phyloP scores from a whole-genome alignment of 163 green algal genomes.

The Chlorella variabilis region DNA sequence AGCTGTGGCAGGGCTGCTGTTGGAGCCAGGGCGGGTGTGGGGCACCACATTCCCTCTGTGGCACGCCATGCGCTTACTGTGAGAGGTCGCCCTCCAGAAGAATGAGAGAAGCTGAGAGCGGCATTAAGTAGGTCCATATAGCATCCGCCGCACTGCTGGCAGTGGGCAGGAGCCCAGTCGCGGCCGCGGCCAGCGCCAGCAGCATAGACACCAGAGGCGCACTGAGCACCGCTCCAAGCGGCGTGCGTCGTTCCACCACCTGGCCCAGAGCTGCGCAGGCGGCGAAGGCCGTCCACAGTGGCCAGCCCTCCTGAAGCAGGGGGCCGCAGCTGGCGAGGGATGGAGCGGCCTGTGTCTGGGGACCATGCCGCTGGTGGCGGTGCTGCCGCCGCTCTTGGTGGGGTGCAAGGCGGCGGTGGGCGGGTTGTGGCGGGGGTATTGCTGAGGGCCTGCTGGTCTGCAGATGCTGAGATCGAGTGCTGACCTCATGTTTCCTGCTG shows the following conservation, averaged over 20 bases:
- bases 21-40: too few relatives aligned
- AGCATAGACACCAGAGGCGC: constrained; percentile 58
- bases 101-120: constrained; percentile 55
- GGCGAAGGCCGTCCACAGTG: constrained; percentile 31
- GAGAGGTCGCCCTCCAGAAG: constrained; percentile 54
- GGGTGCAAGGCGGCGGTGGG: not conserved
- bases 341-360: too few relatives aligned
- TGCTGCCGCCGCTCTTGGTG: too few relatives aligned
- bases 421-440: too few relatives aligned
- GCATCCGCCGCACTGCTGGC: constrained; percentile 45
- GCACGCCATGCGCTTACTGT: too few relatives aligned
- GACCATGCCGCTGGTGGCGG: too few relatives aligned
- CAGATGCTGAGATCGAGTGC: too few relatives aligned
- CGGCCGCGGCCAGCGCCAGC: constrained; percentile 40
- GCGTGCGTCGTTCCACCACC: constrained; percentile 50
- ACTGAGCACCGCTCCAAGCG: constrained; percentile 48
- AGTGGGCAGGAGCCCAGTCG: constrained; percentile 40
- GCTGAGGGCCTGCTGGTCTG: too few relatives aligned
- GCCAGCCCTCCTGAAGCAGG: constrained; percentile 33
- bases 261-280: constrained; percentile 33
- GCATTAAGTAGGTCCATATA: constrained; percentile 64
- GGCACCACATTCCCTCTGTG: too few relatives aligned
- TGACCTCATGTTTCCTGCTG: too few relatives aligned
- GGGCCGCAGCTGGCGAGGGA: not conserved
- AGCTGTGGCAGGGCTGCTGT: too few relatives aligned